Evolutionary conservation across 2,329 filamentous ascomycete genomes (phyloP), one percentile per base, ranked within the genome.

Genomic region (Cryoendolithus antarcticus): DNA sequence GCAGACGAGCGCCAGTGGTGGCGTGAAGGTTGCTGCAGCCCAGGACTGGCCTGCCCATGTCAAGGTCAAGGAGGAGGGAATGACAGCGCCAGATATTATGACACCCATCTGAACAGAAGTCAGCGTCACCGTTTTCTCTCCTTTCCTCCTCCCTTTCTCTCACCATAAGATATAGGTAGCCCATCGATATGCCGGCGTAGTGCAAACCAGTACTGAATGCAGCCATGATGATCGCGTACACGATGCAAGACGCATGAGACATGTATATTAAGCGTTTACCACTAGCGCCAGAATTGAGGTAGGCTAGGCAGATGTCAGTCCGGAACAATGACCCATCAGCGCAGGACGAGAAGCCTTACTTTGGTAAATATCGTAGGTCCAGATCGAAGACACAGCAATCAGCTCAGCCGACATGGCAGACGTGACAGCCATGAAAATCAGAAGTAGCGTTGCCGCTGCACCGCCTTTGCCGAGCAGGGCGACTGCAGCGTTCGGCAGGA

Each of bases 371-470:
- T 93, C 86, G 57, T 91, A 93, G 0, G 86, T 93, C 62, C 80
- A 78, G 60, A 93, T 93, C 6, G 82, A 86, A 1, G 82, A 89
- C 1, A 93, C 84, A 2, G 86, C 84, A 42, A 94, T 89, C 4
- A 93, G 66, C 57, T 93, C 82, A 0, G 85, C 80, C 1, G 81
- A 88, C 46, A 82, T 82, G 0, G 86, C 82, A 2, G 77, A 85
- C 0, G 86, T 93, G 13, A 93, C 86, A 13, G 88, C 86, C 77
- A 93, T 85, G 66, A 93, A 93, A 39, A 93, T 72, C 47, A 93
- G 77, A 8, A 94, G 64, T 1, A 93, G 70, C 0, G 83, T 86
- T 0, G 77, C 83, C 1, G 78, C 75, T 1, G 86, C 86, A 35
- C 86, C 86, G 3, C 84, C 83, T 49, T 79, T 79, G 1, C 86